Evolutionary conservation across 352 stramenopile genomes (phyloP), one percentile per base, ranked within the genome.

Genomic region (Globisporangium iwayamae): DNA sequence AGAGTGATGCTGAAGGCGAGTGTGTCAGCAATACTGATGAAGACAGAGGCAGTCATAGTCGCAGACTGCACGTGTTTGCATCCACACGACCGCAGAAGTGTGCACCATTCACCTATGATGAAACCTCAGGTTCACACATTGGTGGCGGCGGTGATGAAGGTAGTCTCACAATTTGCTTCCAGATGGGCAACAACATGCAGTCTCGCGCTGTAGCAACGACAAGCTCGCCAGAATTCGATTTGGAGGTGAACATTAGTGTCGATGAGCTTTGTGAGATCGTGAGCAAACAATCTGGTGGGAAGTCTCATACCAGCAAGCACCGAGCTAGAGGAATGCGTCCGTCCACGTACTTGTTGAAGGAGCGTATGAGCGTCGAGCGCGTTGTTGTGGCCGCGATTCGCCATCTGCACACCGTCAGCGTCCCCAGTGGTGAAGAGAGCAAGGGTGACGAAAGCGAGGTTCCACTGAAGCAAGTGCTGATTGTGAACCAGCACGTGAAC

Each of bases 401-500:
- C 7, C 67, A 84, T 34, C 68, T 84, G 20, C 73, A 82, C 56
- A 71, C 82, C 13, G 78, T 82, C 22, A 63, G 57, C 14, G 73
- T 81, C 48, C 76, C 76, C 20, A 46, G 45, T 41, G 39, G 43
- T 39, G 47, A 46, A 11, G 10, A 30, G 8, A 32, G 16, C 10
- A 2, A 11, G 7, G 62, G 70, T 18, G 53, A 67, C 18, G 32
- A 61, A 30, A 47, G 36, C 30, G 53, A 45, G 32, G 30, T 45
- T 4, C 18, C 32, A 11, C 30, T 75, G 11, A 68, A 54, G 57
- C 67, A 72, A 38, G 60, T 75, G 30, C 59, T 84, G 16, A 76
- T 84, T 30, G 45, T 82, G 28, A 84, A 82, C 22, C 53, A 68
- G 14, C 52, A 72, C 14, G 59, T 82, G 46, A 84, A 84, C 13